Evolutionary conservation across 306 rosid species (phyloP).

Genomic region (Gastrolobium villosum): DNA sequence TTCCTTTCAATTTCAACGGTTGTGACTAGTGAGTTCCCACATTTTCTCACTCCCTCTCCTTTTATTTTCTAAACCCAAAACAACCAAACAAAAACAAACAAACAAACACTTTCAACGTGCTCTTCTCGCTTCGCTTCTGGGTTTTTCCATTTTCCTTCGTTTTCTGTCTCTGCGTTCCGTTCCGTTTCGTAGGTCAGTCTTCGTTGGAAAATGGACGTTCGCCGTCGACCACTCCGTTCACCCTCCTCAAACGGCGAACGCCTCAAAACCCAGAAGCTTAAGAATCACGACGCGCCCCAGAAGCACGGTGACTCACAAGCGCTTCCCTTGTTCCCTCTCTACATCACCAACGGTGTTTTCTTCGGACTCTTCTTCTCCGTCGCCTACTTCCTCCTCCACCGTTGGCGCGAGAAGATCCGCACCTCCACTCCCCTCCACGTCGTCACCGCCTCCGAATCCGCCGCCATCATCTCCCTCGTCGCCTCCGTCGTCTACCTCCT

Average conservation of each 20-base stretch:
- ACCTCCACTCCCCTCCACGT: constrained; percentile 78
- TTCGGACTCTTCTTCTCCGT: constrained; percentile 85
- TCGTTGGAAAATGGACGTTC: constrained; percentile 65
- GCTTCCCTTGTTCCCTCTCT: constrained; percentile 52
- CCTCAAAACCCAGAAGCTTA: constrained; percentile 33
- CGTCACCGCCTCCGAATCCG: constrained; percentile 72
- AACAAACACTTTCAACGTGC: neutral
- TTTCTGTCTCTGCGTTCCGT: constrained; percentile 24
- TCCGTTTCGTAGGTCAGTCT: neutral
- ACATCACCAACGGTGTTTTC: constrained; percentile 71
- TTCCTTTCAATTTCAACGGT: constrained; percentile 42
- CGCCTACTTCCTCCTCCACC: constrained; percentile 78
- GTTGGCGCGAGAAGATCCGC: constrained; percentile 96
- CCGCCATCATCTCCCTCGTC: constrained; percentile 70
- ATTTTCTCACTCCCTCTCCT: neutral
- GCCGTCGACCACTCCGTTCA: constrained; percentile 53
- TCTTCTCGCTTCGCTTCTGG: constrained; percentile 1
- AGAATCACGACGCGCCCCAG: neutral
- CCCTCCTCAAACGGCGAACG: constrained; percentile 39
- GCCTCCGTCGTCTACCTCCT: constrained; percentile 84
- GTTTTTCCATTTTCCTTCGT: constrained; percentile 43
- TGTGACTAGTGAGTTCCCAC: neutral
- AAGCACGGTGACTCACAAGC: constrained; percentile 37
- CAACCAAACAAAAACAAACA: neutral
- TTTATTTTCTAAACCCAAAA: neutral